Conservation (phyloP, 2,329 filamentous ascomycete species). For the Cyphellophora europaea region DNA sequence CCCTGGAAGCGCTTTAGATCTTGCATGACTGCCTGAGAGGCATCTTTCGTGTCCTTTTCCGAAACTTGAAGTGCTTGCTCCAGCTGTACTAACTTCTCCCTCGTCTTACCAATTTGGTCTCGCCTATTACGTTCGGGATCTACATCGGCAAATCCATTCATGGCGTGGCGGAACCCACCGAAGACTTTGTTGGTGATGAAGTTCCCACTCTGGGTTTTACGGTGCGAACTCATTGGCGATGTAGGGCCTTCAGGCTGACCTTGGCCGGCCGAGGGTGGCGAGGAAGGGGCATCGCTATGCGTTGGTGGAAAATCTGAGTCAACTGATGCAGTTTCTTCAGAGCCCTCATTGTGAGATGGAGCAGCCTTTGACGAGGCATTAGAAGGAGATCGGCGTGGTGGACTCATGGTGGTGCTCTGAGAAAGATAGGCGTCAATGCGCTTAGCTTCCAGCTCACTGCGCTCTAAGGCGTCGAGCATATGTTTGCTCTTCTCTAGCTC, state of each 20-base stretch:
- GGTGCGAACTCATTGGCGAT: constrained; percentile 48
- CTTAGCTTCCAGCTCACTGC: constrained; percentile 83
- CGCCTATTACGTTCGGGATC: constrained; percentile 87
- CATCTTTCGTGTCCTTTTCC: constrained; percentile 86
- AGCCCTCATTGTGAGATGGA: constrained; percentile 27
- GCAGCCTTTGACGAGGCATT: constrained; percentile 32
- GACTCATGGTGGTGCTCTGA: constrained; percentile 52
- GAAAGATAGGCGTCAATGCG: constrained; percentile 89
- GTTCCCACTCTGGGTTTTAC: constrained; percentile 74
- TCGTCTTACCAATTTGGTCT: constrained; percentile 92
- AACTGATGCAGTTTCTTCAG: constrained; percentile 78
- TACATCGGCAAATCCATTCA: constrained; percentile 91
- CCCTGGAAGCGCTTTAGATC: constrained; percentile 87
- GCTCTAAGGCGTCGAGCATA: constrained; percentile 79
- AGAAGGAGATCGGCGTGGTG: constrained; percentile 59
- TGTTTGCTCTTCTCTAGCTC: constrained; percentile 80
- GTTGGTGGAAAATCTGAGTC: constrained; percentile 94
- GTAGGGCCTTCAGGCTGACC: constrained; percentile 43
- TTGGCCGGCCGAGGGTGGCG: constrained; percentile 59
- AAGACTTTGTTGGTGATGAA: constrained; percentile 92
- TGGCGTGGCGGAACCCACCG: constrained; percentile 86
- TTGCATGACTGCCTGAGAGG: constrained; percentile 75
- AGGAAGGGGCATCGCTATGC: constrained; percentile 57
- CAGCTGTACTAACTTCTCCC: constrained; percentile 70
- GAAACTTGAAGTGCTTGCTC: constrained; percentile 85